Percentiles rank a stretch among this genome's conserved stretches.
Conservation (phyloP, 768 basidiomycete species). For the Mycena latifolia region DNA sequence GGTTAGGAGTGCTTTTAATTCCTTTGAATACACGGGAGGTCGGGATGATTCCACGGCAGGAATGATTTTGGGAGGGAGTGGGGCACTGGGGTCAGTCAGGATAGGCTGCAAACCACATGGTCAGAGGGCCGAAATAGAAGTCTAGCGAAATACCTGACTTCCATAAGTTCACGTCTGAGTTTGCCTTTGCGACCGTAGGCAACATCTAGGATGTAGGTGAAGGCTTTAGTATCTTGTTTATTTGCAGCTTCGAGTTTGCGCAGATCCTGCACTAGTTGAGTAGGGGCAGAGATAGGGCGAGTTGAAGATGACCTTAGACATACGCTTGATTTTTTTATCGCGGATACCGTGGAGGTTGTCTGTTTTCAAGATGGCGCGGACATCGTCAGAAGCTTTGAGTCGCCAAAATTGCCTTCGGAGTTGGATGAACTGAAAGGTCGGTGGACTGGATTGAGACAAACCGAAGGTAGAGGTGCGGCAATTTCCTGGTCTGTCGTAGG, state of each 20-base stretch:
- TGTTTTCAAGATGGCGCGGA: constrained; percentile 59
- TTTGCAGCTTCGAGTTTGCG: constrained; percentile 68
- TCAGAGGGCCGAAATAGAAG: neutral
- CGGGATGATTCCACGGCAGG: constrained; percentile 63
- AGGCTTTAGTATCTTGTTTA: constrained; percentile 59
- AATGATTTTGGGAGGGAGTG: constrained; percentile 63
- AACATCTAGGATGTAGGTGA: constrained; percentile 69
- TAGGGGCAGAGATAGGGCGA: constrained; percentile 11
- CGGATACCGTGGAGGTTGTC: constrained; percentile 44
- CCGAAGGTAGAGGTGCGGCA: constrained; percentile 61
- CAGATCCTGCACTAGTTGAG: constrained; percentile 57
- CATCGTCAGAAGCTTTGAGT: constrained; percentile 69
- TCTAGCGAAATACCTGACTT: constrained; percentile 56
- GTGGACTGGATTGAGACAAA: constrained; percentile 32
- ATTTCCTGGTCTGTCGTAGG: constrained; percentile 53
- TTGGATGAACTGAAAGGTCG: neutral
- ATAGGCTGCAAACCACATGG: constrained; percentile 60
- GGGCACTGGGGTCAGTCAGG: constrained; percentile 57
- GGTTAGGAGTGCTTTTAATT: constrained; percentile 72
- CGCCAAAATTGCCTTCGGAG: constrained; percentile 71
- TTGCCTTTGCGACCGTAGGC: constrained; percentile 86
- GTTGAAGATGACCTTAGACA: constrained; percentile 59
- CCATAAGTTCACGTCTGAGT: constrained; percentile 74
- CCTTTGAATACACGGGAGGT: constrained; percentile 76
- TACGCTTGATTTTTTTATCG: constrained; percentile 58